Base-by-base conservation (phyloP, 1,139 yeast genomes). In the Saccharomyces hybrid region DNA sequence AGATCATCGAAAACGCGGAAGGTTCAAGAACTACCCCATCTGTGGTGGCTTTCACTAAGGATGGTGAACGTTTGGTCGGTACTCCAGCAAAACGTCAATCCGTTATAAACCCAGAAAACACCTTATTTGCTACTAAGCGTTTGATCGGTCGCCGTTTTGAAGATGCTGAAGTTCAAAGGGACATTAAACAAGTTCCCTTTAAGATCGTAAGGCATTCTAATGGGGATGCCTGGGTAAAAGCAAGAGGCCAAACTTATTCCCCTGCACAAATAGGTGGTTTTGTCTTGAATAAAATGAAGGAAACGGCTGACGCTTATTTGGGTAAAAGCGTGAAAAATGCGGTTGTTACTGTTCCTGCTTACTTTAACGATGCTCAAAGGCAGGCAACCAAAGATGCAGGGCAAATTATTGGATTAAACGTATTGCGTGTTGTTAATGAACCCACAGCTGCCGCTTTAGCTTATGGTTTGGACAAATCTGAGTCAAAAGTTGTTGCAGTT, bases 191-290 rank as follows among this genome's bases (percentile, higher is more conserved):
- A 77, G 98, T 91, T 58, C 98, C 99, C 61, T 93, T 88, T 85
- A 91, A 91, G 81, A 93, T 93, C 64, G 88, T 91, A 69, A 89
- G 91, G 81, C 97, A 91, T 81, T 74, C 82, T 62, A 93, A 93
- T 74, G 99, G 99, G 73, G 99, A 95, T 72, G 99, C 99, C 65
- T 95, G 99, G 98, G 87, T 93, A 60, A 97, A 91, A 79, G 96
- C 97, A 63, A 80, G 87, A 72, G 97, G 96, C 72, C 87, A 88
- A 76, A 83, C 81, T 71, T 89, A 88, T 82, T 86, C 99, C 63
- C 96, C 99, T 70, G 86, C 96, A 69, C 96, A 93, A 77, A 88
- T 93, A 68, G 98, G 99, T 76, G 98, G 99, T 65, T 91, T 90
- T 72, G 85, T 93, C 60, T 82, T 93, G 70, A 90, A 89, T 83